A percentile compares a stretch with the other conserved stretches of the same genome.
Evolutionary conservation across 805 yeast species (phyloP).

Genomic region (Kodamaea jinghongensis): DNA sequence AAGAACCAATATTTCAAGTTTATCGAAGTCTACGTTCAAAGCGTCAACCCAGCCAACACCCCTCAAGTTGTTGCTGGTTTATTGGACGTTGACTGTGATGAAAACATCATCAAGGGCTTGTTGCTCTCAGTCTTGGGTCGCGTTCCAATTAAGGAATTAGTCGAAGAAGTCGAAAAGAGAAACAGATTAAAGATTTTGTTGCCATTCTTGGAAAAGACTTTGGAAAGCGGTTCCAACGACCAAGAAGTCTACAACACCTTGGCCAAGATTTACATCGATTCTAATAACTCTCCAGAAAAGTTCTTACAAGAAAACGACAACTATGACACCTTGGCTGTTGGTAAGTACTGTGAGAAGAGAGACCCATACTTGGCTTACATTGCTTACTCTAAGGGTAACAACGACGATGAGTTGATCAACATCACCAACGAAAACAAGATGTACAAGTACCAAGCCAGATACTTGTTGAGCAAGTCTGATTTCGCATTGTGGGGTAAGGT

Average conservation of each 20-base stretch:
- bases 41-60: slow-evolving; percentile 92
- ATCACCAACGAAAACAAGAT: slow-evolving; percentile 96
- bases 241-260: slow-evolving; percentile 90
- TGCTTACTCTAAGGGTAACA: slow-evolving; percentile 93
- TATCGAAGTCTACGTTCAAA: slow-evolving; percentile 96
- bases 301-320: slow-evolving; percentile 86
- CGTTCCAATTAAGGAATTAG: slow-evolving; percentile 87
- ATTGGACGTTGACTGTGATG: slow-evolving; percentile 97
- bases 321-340: slow-evolving; percentile 93
- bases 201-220: slow-evolving; percentile 89
- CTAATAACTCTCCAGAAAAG: slow-evolving; percentile 96
- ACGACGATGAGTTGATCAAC: slow-evolving; percentile 82
- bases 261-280: slow-evolving; percentile 96
- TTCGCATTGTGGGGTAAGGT: slow-evolving; percentile 78
- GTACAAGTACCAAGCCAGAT: slow-evolving; percentile 99
- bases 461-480: slow-evolving; percentile 86
- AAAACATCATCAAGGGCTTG: slow-evolving; percentile 74
- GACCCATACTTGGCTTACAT: slow-evolving; percentile 98
- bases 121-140: slow-evolving; percentile 87
- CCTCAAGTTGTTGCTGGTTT: slow-evolving; percentile 96
- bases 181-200: slow-evolving; percentile 86
- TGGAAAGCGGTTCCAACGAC: slow-evolving; percentile 81
- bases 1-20: slow-evolving; percentile 94
- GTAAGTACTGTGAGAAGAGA: slow-evolving; percentile 97
- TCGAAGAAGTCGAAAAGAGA: slow-evolving; percentile 94